A percentile compares a stretch with the other conserved stretches of the same genome.
phyloP scores from a whole-genome alignment of 257 asterid species.

The Galeopsis tetrahit region DNA sequence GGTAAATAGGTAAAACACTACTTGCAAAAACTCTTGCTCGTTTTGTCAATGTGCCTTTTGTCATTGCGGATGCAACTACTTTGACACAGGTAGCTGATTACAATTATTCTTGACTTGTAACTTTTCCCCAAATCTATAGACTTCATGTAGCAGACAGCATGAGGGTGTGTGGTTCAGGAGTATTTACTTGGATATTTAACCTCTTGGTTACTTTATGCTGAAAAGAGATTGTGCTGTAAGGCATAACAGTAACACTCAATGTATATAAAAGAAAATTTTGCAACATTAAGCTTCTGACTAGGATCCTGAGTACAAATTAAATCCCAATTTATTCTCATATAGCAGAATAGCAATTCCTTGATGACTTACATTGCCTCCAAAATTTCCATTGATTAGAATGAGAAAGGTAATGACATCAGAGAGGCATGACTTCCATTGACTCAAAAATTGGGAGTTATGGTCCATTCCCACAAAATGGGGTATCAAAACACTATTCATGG shows the following conservation, averaged over 20 bases:
- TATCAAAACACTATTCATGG: not conserved
- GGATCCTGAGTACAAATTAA: not conserved
- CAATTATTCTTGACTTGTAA: not conserved
- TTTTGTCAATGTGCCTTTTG: slow-evolving; percentile 93
- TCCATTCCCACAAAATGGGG: not conserved
- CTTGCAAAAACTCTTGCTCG: slow-evolving; percentile 98
- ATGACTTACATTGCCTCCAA: no score
- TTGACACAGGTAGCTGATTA: slow-evolving; percentile 74
- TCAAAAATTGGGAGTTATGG: not conserved
- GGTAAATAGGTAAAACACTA: slow-evolving; percentile 78
- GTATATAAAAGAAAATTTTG: not conserved
- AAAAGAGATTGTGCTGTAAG: not conserved
- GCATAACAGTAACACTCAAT: slow-evolving; percentile 1
- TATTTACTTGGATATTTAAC: slow-evolving; percentile 5
- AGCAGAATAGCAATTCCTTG: not conserved
- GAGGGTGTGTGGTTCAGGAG: slow-evolving; percentile 9
- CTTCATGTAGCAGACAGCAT: slow-evolving; percentile 15
- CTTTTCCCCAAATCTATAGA: not conserved
- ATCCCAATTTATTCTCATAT: slow-evolving; percentile 3
- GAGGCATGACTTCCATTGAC: not conserved
- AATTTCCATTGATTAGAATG: not conserved
- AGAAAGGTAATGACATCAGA: not conserved
- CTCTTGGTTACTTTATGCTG: not conserved
- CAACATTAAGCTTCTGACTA: slow-evolving; percentile 11
- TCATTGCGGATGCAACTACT: slow-evolving; percentile 91